Base-by-base conservation (phyloP, 192 early-diverging fungal species). In the Backusella parvicylindrica region DNA sequence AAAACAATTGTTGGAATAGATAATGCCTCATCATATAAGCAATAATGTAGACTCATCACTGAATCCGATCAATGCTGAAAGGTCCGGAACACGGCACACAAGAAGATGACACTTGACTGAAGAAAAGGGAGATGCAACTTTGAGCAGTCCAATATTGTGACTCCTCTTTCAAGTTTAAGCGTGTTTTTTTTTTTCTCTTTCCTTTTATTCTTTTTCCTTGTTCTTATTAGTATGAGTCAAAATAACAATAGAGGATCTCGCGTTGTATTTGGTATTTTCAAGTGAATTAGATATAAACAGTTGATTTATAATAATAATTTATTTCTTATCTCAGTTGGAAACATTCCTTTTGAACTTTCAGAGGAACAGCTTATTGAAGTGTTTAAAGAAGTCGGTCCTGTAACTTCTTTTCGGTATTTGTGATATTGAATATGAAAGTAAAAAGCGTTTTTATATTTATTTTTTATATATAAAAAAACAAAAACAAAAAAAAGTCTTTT, bases 281-380 rank as follows among this genome's bases (percentile, higher is more conserved):
- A 16, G 26, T 16, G 43, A 65, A 30, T 12, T 26, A 49, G 7
- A 21, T 15, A 41, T 41, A 15, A 18, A 32, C 28, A 68, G n/a
- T n/a, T n/a, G n/a, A n/a, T n/a, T n/a, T n/a, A 23, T n/a, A n/a
- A n/a, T n/a, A n/a, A n/a, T n/a, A 68, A 7, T n/a, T 21, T 2
- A 6, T 72, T 16, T 63, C 31, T 30, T 21, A 12, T 56, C 23
- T 50, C 36, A 85, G 86, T 94, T 31, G 91, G 91, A 36, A 95
- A 95, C 77, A 94, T 96, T 53, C 93, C 91, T 1, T 95, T 95
- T 80, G 96, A 96, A 60, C 86, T 93, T 32, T 95, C 96, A 6
- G 97, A 99, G 82, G 93, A 95, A 71, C 96, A 98, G 74, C 82
- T 99, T 53, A 90, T 90, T 50, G 94, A 95, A 64, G 92, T 98